Evolutionary conservation across 371 early-diverging fungal species (phyloP).

Genomic region (Circinella umbellata): DNA sequence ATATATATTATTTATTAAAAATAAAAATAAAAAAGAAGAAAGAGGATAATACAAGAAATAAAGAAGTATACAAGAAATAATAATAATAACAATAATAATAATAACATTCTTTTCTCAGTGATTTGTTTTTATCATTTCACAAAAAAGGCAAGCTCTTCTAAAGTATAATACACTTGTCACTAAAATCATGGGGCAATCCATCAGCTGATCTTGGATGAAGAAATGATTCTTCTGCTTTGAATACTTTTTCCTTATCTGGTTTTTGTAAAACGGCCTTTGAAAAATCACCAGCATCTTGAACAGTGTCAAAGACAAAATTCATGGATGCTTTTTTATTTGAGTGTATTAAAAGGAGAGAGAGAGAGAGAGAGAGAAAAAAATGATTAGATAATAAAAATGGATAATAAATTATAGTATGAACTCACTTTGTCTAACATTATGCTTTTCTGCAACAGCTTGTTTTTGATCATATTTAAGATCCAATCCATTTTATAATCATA

Average conservation of each 20-base stretch:
- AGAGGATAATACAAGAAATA: slow-evolving; percentile 3
- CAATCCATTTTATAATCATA: slow-evolving; percentile 17
- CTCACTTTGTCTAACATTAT: slow-evolving; percentile 17
- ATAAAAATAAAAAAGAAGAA: background rate
- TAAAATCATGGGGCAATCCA: slow-evolving; percentile 20
- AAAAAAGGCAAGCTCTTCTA: slow-evolving; percentile 9
- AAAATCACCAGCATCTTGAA: slow-evolving; percentile 20
- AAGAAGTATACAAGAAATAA: background rate
- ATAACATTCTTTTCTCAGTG: background rate
- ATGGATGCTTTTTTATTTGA: slow-evolving; percentile 12
- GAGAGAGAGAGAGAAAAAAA: too few relatives aligned
- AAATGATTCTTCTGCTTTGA: slow-evolving; percentile 23
- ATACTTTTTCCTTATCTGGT: slow-evolving; percentile 4
- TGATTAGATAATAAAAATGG: too few relatives aligned
- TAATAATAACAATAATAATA: slow-evolving; percentile 2
- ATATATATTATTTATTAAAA: background rate
- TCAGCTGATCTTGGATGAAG: slow-evolving; percentile 15
- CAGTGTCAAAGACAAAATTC: slow-evolving; percentile 19
- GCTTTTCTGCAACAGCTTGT: slow-evolving; percentile 9
- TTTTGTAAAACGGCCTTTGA: slow-evolving; percentile 14
- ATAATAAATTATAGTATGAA: background rate
- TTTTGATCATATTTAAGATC: slow-evolving; percentile 12
- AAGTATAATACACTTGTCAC: slow-evolving; percentile 26
- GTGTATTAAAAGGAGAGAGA: background rate
- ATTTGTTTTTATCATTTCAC: slow-evolving; percentile 4